These are phyloP conservation scores for Fusarium scirpi DNA, from an alignment of 2,329 filamentous ascomycete species.

Conservation along the genomic window DNA sequence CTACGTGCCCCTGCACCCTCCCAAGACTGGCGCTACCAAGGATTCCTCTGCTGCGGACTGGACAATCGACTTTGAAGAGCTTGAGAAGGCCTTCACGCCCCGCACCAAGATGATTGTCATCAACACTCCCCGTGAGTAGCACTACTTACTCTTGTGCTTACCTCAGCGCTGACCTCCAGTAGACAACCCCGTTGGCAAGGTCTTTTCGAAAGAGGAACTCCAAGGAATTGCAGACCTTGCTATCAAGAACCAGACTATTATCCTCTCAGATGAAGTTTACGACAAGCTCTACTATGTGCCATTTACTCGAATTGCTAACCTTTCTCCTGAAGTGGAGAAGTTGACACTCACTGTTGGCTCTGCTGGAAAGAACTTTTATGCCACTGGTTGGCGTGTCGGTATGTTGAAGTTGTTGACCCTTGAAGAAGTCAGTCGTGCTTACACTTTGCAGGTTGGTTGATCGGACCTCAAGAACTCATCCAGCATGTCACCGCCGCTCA, in stretches of 20 bases:
- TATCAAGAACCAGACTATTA: conserved; percentile 93
- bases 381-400: conserved; percentile 93
- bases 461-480: conserved; percentile 88
- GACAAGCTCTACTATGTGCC: conserved; percentile 95
- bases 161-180: conserved; percentile 26
- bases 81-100: conserved; percentile 83
- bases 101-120: conserved; percentile 97
- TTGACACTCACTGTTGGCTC: conserved; percentile 95
- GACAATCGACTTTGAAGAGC: conserved; percentile 84
- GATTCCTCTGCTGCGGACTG: conserved; percentile 90
- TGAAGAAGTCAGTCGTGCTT: background rate
- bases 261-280: conserved; percentile 93
- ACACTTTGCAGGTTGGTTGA: conserved; percentile 76
- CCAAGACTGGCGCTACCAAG: conserved; percentile 79
- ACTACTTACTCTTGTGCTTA: background rate
- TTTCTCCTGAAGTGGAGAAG: conserved; percentile 89
- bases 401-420: conserved; percentile 33
- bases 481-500: conserved; percentile 93
- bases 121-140: conserved; percentile 72
- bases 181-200: conserved; percentile 97
- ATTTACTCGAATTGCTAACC: conserved; percentile 90
- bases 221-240: conserved; percentile 87
- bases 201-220: conserved; percentile 87
- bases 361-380: conserved; percentile 98
- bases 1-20: conserved; percentile 95